Conservation (phyloP, 1,284 basidiomycete species). For the Rhodotorula sp. region DNA sequence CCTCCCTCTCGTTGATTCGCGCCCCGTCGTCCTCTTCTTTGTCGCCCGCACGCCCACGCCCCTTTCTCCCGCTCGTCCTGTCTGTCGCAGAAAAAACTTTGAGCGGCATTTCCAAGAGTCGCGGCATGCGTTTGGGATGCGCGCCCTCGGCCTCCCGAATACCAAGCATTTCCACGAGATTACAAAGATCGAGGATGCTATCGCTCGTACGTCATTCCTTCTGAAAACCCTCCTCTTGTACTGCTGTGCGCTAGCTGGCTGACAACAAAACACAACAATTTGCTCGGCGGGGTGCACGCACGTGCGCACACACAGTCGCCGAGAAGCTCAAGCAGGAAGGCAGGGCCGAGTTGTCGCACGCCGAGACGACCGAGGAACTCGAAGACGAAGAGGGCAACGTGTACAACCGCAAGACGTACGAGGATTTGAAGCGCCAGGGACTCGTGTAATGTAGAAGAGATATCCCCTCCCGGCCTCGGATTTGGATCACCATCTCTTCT, state of each 20-base stretch:
- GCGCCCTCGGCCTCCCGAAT: conserved; percentile 92
- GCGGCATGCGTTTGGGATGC: conserved; percentile 96
- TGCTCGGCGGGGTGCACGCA: no score
- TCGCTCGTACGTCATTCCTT: conserved; percentile 78
- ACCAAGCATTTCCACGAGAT: conserved; percentile 99
- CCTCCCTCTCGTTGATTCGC: no score
- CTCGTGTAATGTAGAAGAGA: conserved; percentile 61
- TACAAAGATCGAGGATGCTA: conserved; percentile 92
- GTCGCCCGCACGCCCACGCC: no score
- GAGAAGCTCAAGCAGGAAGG: conserved; percentile 95
- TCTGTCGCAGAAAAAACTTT: conserved; percentile 73
- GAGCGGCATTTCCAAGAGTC: conserved; percentile 93
- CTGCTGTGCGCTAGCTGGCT: no score
- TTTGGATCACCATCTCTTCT: neutral
- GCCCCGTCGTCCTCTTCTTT: no score
- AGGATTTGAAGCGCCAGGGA: conserved; percentile 87
- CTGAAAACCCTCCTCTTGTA: no score
- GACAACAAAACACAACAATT: no score
- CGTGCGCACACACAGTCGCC: conserved; percentile 62
- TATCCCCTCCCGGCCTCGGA: neutral
- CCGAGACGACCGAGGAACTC: conserved; percentile 92
- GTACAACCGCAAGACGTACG: conserved; percentile 69
- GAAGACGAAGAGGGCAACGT: conserved; percentile 97
- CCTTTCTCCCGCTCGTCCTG: no score
- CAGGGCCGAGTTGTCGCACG: conserved; percentile 80